Percentiles rank a stretch among this genome's conserved stretches.
Conservation (phyloP, 345 rosid species). For the Citrus sp. region DNA sequence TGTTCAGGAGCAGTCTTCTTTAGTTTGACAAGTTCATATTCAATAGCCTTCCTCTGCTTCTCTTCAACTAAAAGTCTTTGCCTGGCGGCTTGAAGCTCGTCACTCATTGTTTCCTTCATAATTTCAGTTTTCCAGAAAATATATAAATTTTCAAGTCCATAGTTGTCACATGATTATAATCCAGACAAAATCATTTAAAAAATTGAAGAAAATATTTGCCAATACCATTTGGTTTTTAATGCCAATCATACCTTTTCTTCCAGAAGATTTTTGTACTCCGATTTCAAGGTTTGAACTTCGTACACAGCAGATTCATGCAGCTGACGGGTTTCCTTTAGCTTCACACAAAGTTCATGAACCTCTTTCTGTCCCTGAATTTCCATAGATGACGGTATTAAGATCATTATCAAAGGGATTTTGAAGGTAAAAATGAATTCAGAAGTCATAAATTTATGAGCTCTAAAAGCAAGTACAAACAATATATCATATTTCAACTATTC, state of each 20-base stretch:
- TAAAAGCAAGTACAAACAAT: not conserved
- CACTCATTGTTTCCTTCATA: constrained; percentile 51
- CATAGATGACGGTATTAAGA: not conserved
- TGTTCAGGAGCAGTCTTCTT: constrained; percentile 54
- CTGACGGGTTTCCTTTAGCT: constrained; percentile 46
- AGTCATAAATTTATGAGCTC: not conserved
- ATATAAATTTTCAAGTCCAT: not conserved
- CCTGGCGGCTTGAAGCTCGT: constrained; percentile 52
- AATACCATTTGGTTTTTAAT: not conserved
- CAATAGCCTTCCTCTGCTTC: constrained; percentile 59
- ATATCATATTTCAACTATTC: not conserved
- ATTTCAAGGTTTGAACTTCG: constrained; percentile 64
- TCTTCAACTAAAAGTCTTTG: constrained; percentile 68
- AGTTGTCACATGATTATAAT: not conserved
- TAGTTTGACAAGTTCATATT: constrained; percentile 56
- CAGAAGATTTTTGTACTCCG: constrained; percentile 44
- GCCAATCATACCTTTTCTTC: constrained; percentile 57
- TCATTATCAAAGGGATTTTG: not conserved
- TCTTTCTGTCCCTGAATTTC: constrained; percentile 52
- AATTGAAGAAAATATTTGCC: not conserved
- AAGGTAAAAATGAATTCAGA: not conserved
- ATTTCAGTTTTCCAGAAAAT: not conserved
- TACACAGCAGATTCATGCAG: constrained; percentile 40
- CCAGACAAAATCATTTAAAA: not conserved
- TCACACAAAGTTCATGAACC: constrained; percentile 38